Base-by-base conservation (phyloP, 371 early-diverging fungal species). In the Gilbertella persicaria region DNA sequence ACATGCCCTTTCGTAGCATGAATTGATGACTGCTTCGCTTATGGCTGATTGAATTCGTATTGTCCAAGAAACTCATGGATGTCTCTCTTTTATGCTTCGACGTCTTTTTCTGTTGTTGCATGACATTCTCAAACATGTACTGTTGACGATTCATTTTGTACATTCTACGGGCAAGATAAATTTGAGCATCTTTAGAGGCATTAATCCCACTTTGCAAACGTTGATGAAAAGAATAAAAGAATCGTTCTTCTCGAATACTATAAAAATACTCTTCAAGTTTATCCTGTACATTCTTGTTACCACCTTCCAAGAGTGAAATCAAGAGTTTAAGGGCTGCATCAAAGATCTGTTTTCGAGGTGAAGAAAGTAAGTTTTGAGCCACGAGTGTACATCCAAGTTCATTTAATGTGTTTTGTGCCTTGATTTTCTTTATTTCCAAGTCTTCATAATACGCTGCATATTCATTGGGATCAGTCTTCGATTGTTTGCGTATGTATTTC, bases 191-290 rank as follows among this genome's bases (percentile, higher is more conserved):
- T 21, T 73, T 71, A 9, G 78, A 64, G 12, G 70, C 51, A 26
- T 54, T 53, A 10, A 79, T 73, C 23, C 64, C 66, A 8, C 62
- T 53, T 53, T 73, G 67, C 9, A 82, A 59, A 7, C 72, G 62
- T 23, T 73, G 69, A 54, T 83, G 79, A 23, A 79, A 70, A 20
- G 75, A 80, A 45, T 80, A 79, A 50, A 83, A 83, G 50, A 83
- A 83, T 10, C 80, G 64, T 36, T 83, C 83, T 39, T 83, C 72
- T 35, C 71, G 47, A 42, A 49, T 58, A 33, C 58, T 58, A n/a
- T 52, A 58, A 28, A 58, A 58, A 21, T 58, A 58, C 5, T 45
- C 58, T 28, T 58, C 58, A 10, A 58, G 4, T 40, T 51, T 46
- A 20, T 58, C 58, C 55, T 53, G n/a, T 5, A 80, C 77, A 21